Evolutionary conservation across 257 asterid genomes (phyloP), one percentile per base, ranked within the genome.

Genomic region (Nicotiana sylvestris): DNA sequence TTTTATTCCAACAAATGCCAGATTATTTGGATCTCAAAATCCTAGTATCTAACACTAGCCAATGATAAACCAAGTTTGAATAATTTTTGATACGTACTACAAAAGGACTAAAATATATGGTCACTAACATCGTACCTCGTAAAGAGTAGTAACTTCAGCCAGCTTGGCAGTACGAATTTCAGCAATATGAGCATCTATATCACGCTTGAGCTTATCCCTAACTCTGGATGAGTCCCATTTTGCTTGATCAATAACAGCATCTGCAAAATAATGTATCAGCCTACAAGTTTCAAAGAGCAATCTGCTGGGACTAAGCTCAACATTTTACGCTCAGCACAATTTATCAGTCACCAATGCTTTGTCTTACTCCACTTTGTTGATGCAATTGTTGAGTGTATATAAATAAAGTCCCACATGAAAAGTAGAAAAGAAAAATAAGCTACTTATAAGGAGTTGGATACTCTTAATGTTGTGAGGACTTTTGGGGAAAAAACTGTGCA

Each of bases 141-240:
- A 92, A n/a, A 62, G 55, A 65, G 91, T 80, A 58, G 92, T 88
- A 69, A 93, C 90, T 89, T 95, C 98, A 1, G 95, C 89, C 77
- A 97, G 90, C 89, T 91, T 93, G 86, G 92, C 83, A n/a, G 84
- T 84, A 83, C 97, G 91, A 87, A 93, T 95, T 67, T 93, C 77
- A 67, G 87, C 87, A 81, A 91, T 80, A 84, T 97, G 96, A 55
- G 92, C 96, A 87, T 95, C 97, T 81, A 97, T 89, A 83, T 97
- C 99, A 62, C 98, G 98, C 69, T 78, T 85, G 84, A 97, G 90
- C 88, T 97, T 96, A 82, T 95, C 98, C 87, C 97, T 91, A 84
- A 91, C 94, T 89, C 92, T 92, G 65, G 97, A 90, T 29, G 97
- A 83, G 87, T 97, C 97, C 98, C 98, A 97, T 57, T 91, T 91